Conservation (phyloP, 306 rosid species). For the Crotalaria pallida region DNA sequence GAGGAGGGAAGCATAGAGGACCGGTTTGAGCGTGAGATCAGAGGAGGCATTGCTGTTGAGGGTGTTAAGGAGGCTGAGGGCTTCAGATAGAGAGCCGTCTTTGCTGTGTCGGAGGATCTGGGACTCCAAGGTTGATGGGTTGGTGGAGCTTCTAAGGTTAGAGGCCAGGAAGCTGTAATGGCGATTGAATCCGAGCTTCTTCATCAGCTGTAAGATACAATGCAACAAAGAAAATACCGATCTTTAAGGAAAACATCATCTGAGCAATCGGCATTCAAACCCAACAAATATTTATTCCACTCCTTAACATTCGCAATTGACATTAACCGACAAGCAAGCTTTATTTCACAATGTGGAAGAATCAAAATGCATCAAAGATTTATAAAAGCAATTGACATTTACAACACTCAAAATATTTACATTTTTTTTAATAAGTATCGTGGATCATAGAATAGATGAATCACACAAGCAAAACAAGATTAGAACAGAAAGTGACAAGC, state of each 20-base stretch:
- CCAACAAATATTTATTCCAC: too few relatives aligned
- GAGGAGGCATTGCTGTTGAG: neutral
- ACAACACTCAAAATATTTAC: too few relatives aligned
- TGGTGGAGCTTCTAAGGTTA: constrained; percentile 2
- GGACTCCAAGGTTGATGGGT: constrained; percentile 24
- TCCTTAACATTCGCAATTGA: too few relatives aligned
- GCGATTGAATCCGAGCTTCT: constrained; percentile 35
- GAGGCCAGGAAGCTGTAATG: constrained; percentile 37
- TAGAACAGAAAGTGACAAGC: too few relatives aligned
- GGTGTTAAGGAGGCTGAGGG: constrained; percentile 48
- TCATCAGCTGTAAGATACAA: constrained; percentile 28
- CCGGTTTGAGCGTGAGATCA: constrained; percentile 34
- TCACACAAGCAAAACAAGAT: too few relatives aligned
- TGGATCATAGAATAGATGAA: too few relatives aligned
- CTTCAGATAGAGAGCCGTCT: constrained; percentile 38
- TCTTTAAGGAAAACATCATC: neutral
- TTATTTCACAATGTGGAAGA: too few relatives aligned
- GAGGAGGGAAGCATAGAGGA: constrained; percentile 65
- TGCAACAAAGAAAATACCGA: neutral
- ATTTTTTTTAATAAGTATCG: too few relatives aligned
- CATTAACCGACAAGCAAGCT: too few relatives aligned
- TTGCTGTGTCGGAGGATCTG: constrained; percentile 48
- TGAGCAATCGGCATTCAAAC: too few relatives aligned
- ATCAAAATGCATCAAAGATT: too few relatives aligned
- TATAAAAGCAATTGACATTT: too few relatives aligned